Evolutionary conservation across 371 early-diverging fungal species (phyloP), one percentile per base, ranked within the genome.

Genomic region (Mucor irregularis): DNA sequence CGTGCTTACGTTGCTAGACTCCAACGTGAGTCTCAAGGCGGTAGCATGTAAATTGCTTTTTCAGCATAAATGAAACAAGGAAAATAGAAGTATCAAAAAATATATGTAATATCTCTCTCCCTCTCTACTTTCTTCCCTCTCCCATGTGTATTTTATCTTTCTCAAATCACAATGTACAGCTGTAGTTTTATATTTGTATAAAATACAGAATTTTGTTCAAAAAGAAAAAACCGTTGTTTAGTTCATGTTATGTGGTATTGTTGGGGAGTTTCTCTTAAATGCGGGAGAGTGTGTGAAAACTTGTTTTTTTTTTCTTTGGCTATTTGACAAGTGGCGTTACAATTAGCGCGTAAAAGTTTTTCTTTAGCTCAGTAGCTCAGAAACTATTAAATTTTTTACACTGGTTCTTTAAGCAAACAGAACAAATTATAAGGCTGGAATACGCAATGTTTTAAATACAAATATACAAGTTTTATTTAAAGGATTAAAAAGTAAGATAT

Each of bases 1-100:
- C 83, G 88, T 47, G 76, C 90, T 10, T 92, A 90, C 49, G 82
- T 90, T 30, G 70, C 73, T 52, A 81, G 89, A 50, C 77, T 88
- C 31, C 88, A 89, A 68, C 78, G 84, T 50, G 90, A 90, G 63
- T 76, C 79, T 24, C 79, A 77, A 57, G 74, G 76, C 65, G 70
- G 66, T 34, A 66, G 55, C 53, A 29, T 60, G 35, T 60, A 60
- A 49, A 40, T n/a, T 19, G 19, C 19, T 38, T n/a, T n/a, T 9
- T 14, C 21, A 25, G 10, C 13, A 10, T 42, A 2, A 21, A 42
- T 24, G 17, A 38, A 42, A 42, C 24, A n/a, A n/a, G n/a, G n/a
- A n/a, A 50, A 50, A 7, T 30, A 48, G 49, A 48, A 44, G 24
- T 46, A 47, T 48, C 17, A 16, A 48, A 33, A 48, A 8, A 48